Evolutionary conservation across 2,329 filamentous ascomycete species (phyloP).

Genomic region (Ascomycota sp.): DNA sequence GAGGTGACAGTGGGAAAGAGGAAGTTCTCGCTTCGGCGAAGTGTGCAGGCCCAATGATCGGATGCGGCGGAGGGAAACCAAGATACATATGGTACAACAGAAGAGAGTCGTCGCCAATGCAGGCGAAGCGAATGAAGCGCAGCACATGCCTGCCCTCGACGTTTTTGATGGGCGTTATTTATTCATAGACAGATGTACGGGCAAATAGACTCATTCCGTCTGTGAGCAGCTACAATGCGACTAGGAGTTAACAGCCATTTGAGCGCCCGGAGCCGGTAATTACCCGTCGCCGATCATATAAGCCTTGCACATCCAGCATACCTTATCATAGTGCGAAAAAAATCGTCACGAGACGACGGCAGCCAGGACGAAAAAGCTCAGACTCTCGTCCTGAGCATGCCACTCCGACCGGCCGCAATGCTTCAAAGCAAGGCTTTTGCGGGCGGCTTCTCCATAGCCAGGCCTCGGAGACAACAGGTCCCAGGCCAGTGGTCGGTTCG

Average conservation of each 20-base stretch:
- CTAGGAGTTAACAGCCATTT: background rate
- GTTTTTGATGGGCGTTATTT: too few relatives aligned
- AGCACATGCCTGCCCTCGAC: too few relatives aligned
- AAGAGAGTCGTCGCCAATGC: too few relatives aligned
- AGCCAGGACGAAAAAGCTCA: slow-evolving; percentile 9
- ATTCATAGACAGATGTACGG: too few relatives aligned
- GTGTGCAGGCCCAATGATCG: too few relatives aligned
- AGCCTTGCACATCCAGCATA: background rate
- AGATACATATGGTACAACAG: too few relatives aligned
- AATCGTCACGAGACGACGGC: background rate
- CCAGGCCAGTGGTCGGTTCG: slow-evolving; percentile 6
- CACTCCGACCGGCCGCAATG: slow-evolving; percentile 13
- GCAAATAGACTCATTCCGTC: background rate
- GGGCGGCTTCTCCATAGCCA: slow-evolving; percentile 15
- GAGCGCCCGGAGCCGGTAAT: slow-evolving; percentile 10
- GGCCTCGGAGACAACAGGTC: slow-evolving; percentile 9
- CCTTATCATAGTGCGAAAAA: background rate
- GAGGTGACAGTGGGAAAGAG: too few relatives aligned
- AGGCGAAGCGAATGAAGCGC: too few relatives aligned
- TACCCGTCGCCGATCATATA: slow-evolving; percentile 14
- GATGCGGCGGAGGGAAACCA: too few relatives aligned
- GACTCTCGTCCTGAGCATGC: slow-evolving; percentile 3
- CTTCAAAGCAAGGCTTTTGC: slow-evolving; percentile 22
- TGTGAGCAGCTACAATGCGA: background rate
- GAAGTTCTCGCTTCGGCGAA: background rate